These are phyloP conservation scores for Tremella mesenterica DNA, from an alignment of 768 basidiomycete genomes.

Conservation along the genomic window DNA sequence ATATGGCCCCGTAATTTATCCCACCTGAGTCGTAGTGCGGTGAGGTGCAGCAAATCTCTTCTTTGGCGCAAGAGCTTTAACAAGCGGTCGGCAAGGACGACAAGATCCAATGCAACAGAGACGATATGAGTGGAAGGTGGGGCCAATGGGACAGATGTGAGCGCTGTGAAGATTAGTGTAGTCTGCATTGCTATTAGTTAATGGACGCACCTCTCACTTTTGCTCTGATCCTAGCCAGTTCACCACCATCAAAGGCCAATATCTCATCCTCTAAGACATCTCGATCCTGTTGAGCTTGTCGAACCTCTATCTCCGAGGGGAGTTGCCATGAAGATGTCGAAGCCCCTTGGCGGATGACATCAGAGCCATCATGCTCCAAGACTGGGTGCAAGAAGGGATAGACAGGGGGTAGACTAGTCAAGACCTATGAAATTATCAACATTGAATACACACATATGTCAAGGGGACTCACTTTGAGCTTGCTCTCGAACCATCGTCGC, in stretches of 20 bases:
- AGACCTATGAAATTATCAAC: constrained; percentile 13
- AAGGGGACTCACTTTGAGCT: constrained; percentile 22
- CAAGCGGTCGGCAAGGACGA: constrained; percentile 23
- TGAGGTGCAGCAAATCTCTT: constrained; percentile 16
- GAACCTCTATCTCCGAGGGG: constrained; percentile 3
- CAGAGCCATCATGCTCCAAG: not conserved
- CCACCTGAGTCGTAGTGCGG: constrained; percentile 21
- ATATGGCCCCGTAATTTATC: constrained; percentile 10
- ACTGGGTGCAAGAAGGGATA: constrained; percentile 29
- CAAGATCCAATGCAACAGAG: constrained; percentile 28
- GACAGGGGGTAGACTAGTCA: constrained; percentile 19
- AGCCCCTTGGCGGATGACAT: not conserved
- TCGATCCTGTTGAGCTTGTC: constrained; percentile 24
- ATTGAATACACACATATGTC: not conserved
- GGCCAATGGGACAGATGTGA: constrained; percentile 29
- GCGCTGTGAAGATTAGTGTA: constrained; percentile 4
- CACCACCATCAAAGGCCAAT: constrained; percentile 33
- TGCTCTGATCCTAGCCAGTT: constrained; percentile 32
- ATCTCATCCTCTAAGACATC: constrained; percentile 32
- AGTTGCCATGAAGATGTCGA: constrained; percentile 11
- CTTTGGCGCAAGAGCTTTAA: constrained; percentile 17
- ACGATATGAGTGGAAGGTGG: constrained; percentile 34
- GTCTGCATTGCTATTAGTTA: not conserved
- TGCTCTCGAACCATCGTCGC: constrained; percentile 33
- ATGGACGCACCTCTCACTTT: constrained; percentile 31